Evolutionary conservation across 345 rosid genomes (phyloP).

Genomic region (Gynandropsis gynandra): DNA sequence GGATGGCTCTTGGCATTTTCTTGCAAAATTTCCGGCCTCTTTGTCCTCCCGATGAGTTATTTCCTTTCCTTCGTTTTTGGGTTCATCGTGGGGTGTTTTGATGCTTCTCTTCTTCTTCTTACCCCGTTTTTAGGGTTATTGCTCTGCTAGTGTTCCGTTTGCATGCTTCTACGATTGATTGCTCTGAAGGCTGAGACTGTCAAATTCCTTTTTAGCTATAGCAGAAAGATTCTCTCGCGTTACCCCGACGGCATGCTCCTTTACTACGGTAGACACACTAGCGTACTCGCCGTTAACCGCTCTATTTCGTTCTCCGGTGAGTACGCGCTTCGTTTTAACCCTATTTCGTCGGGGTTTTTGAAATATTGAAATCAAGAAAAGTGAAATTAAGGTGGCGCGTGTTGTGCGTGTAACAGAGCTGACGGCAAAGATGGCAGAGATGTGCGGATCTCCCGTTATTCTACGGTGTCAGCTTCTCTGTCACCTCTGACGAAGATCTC

Average conservation of each 20-base stretch:
- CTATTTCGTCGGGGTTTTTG: neutral
- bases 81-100: too few relatives aligned
- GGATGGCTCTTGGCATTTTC: too few relatives aligned
- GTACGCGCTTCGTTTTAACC: slow-evolving; percentile 8
- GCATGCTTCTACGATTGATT: too few relatives aligned
- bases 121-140: too few relatives aligned
- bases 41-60: too few relatives aligned
- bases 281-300: slow-evolving; percentile 79
- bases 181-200: slow-evolving; percentile 26
- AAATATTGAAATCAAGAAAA: neutral
- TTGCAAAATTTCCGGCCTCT: too few relatives aligned
- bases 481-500: slow-evolving; percentile 88
- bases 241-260: slow-evolving; percentile 89
- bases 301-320: slow-evolving; percentile 65
- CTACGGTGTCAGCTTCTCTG: slow-evolving; percentile 77
- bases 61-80: too few relatives aligned
- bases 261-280: slow-evolving; percentile 88
- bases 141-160: too few relatives aligned
- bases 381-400: slow-evolving; percentile 22
- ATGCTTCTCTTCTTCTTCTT: too few relatives aligned
- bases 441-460: slow-evolving; percentile 49
- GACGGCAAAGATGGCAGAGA: slow-evolving; percentile 64
- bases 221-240: slow-evolving; percentile 84
- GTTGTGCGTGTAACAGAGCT: slow-evolving; percentile 53
- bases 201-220: slow-evolving; percentile 88